Evolutionary conservation across 179 eudicot species (phyloP), one percentile per base, ranked within the genome.

Genomic region (Beta lomatogona): DNA sequence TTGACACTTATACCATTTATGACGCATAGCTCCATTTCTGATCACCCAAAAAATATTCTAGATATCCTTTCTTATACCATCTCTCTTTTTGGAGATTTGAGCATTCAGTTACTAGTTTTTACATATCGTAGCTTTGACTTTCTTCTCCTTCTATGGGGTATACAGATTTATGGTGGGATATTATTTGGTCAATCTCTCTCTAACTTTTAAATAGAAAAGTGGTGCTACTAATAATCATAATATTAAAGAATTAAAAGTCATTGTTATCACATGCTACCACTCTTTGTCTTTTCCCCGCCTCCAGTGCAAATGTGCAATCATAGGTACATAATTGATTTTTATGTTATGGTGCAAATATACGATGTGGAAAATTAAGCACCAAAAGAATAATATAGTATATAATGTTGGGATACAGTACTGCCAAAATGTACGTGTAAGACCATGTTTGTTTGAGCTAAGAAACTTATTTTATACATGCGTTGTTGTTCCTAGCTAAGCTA

Each of bases 281-380:
- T 3, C 50, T 59, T 77, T 70, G 83, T 60, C 76, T 4, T 70
- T 77, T 71, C 72, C 19, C 13, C 14, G 74, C 73, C 78, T 76
- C 77, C 80, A 69, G 9, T 19, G 22, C 21, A 45, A 76, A 67
- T 22, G 52, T 31, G 15, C 79, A 83, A 83, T 80, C 86, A 83
- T 83, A 53, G 12, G 59, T 21, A 21, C 60, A 75, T 80, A 68
- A 79, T 60, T 83, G n/a, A 36, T 7, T 48, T 63, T 28, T 50
- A 48, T 48, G 53, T 6, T 25, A n/a, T 54, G 7, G 4, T 15
- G 12, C 9, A 41, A 59, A 12, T 73, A 50, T 28, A n/a, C 14
- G 53, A 69, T 82, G 78, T 77, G 85, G 78, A 82, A 59, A 13
- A 63, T 77, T 83, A 1, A 36, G 77, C 59, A 60, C 83, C 73